Percentiles rank a stretch among this genome's conserved stretches.
These are phyloP conservation scores for Crepidotus variabilis DNA, from an alignment of 768 basidiomycete genomes.

Conservation along the genomic window DNA sequence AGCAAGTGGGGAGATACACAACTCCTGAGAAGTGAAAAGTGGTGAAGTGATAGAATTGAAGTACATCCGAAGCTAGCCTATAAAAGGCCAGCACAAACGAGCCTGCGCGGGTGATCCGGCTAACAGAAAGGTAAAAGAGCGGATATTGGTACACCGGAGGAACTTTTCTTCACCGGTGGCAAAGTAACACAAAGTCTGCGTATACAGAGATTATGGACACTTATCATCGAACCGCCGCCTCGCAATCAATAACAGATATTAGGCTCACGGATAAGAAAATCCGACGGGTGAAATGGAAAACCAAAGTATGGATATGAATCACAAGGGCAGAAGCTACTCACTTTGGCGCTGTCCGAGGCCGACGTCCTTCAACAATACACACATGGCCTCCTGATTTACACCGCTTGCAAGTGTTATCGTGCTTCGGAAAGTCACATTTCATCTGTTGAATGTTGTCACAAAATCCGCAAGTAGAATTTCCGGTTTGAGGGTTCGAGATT, in stretches of 20 bases:
- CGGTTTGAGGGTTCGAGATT: background rate
- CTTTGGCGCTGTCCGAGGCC: slow-evolving; percentile 78
- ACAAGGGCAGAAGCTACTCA: slow-evolving; percentile 39
- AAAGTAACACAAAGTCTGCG: background rate
- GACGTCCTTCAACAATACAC: slow-evolving; percentile 82
- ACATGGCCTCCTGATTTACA: slow-evolving; percentile 70
- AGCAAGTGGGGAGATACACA: background rate
- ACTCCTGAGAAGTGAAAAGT: background rate
- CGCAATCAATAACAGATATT: background rate
- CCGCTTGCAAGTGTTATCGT: slow-evolving; percentile 73
- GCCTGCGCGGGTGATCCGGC: background rate
- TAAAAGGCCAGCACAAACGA: background rate
- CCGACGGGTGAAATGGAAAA: slow-evolving; percentile 3
- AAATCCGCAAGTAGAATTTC: slow-evolving; percentile 2
- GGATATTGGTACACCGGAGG: background rate
- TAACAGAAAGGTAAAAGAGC: background rate
- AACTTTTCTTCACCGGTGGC: background rate
- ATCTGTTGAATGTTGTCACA: slow-evolving; percentile 44
- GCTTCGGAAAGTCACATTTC: slow-evolving; percentile 79
- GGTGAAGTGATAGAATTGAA: background rate
- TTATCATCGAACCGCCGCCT: slow-evolving; percentile 1
- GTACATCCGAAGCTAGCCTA: background rate
- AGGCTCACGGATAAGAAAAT: background rate
- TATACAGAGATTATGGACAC: background rate
- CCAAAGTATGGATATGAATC: slow-evolving; percentile 3